Evolutionary conservation across 129 eudicot genomes (phyloP).

Genomic region (Heracleum sosnowskyi): DNA sequence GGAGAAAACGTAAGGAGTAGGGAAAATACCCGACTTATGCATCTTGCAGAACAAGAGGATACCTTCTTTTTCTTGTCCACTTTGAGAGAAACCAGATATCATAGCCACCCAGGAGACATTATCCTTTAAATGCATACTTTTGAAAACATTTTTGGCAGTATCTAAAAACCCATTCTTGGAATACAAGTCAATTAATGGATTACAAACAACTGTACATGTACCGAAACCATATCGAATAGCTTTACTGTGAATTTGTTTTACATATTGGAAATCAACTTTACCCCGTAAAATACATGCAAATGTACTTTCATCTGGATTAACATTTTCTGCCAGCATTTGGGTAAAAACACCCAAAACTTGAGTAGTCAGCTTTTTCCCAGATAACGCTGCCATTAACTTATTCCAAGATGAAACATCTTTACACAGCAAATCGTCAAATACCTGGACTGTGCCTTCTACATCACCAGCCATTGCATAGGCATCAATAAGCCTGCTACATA

Average conservation of each 20-base stretch:
- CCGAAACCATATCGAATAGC: slow-evolving; percentile 48
- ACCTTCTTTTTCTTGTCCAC: slow-evolving; percentile 51
- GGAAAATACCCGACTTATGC: slow-evolving; percentile 50
- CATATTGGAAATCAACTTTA: slow-evolving; percentile 18
- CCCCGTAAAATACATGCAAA: slow-evolving; percentile 38
- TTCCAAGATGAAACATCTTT: slow-evolving; percentile 54
- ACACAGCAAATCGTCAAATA: slow-evolving; percentile 43
- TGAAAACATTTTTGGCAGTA: slow-evolving; percentile 51
- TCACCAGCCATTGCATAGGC: slow-evolving; percentile 36
- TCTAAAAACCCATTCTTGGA: slow-evolving; percentile 50
- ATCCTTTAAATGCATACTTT: slow-evolving; percentile 36
- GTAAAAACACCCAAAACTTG: slow-evolving; percentile 34
- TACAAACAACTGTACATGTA: slow-evolving; percentile 36
- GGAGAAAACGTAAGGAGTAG: slow-evolving; percentile 79
- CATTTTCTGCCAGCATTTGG: slow-evolving; percentile 29
- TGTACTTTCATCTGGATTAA: slow-evolving; percentile 47
- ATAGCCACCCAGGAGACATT: slow-evolving; percentile 94
- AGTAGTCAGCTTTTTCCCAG: slow-evolving; percentile 20
- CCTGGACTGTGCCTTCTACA: slow-evolving; percentile 33
- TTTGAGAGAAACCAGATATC: slow-evolving; percentile 80
- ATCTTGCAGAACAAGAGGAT: slow-evolving; percentile 59
- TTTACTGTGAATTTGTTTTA: slow-evolving; percentile 56
- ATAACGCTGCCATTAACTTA: slow-evolving; percentile 30
- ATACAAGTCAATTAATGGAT: slow-evolving; percentile 68
- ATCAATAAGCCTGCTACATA: slow-evolving; percentile 39